phyloP scores from a whole-genome alignment of 331 rosid genomes.

The Telfairia occidentalis region DNA sequence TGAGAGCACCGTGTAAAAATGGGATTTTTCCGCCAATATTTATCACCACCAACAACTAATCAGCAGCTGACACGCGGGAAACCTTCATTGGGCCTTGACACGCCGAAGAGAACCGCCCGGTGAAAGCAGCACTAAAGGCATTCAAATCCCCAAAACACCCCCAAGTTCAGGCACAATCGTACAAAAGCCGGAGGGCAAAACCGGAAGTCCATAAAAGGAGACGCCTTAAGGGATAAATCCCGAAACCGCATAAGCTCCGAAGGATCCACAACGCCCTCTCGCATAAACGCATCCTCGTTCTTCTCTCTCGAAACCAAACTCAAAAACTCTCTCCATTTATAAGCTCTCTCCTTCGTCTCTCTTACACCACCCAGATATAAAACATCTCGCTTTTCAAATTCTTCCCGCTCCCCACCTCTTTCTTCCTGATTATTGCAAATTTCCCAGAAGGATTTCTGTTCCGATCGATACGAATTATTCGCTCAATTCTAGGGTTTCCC shows the following conservation, averaged over 20 bases:
- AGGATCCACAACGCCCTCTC: neutral
- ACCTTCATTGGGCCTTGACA: neutral
- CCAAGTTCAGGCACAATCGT: neutral
- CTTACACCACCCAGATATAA: neutral
- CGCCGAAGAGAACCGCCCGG: neutral
- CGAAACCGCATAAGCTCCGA: neutral
- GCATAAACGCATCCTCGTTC: neutral
- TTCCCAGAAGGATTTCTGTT: too few species aligned
- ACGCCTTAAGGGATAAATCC: neutral
- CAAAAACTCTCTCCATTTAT: constrained; percentile 16
- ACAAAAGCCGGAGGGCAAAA: neutral
- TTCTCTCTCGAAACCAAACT: neutral
- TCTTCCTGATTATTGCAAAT: neutral
- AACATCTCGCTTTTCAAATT: constrained; percentile 3
- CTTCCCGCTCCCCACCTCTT: constrained; percentile 8
- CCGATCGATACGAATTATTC: neutral
- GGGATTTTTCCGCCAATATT: too few species aligned
- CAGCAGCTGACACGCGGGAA: neutral
- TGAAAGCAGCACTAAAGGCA: neutral
- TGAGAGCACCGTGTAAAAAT: too few species aligned
- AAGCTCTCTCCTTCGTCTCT: neutral
- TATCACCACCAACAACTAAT: too few species aligned
- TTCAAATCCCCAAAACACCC: neutral
- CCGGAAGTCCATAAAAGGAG: neutral
- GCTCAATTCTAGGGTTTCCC: neutral